Evolutionary conservation across 2,329 filamentous ascomycete species (phyloP).

Genomic region (Aspergillus sp.): DNA sequence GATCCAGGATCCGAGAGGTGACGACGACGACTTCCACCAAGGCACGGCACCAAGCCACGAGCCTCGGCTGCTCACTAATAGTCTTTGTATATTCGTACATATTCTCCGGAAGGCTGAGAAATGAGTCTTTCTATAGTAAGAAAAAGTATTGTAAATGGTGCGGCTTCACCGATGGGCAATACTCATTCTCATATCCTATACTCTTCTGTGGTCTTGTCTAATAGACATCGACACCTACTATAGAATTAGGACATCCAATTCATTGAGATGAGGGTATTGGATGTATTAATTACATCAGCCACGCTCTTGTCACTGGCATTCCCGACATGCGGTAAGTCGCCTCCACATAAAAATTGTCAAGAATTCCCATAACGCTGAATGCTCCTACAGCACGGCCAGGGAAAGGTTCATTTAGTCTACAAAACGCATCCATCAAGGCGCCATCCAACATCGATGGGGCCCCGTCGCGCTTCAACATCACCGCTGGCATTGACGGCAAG

Average conservation of each 20-base stretch:
- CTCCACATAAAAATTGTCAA: neutral
- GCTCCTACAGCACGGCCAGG: neutral
- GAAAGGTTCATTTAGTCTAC: neutral
- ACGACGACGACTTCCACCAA: neutral
- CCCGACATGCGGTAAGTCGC: neutral
- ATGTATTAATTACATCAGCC: neutral
- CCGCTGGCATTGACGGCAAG: neutral
- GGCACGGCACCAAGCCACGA: neutral
- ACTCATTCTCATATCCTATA: too few species aligned
- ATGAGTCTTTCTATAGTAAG: neutral
- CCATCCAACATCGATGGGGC: neutral
- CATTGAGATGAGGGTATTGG: neutral
- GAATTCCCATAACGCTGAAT: neutral
- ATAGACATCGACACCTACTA: neutral
- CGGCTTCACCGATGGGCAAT: too few species aligned
- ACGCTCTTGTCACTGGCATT: neutral
- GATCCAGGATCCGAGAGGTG: neutral
- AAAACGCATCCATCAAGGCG: neutral
- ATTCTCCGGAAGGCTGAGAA: neutral
- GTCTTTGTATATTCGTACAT: neutral
- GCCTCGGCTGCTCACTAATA: neutral
- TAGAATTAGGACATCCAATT: neutral
- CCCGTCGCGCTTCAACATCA: slow-evolving; percentile 2
- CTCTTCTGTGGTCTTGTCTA: neutral
- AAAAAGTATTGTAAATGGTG: too few species aligned